phyloP scores from a whole-genome alignment of 257 asterid species.

The Echites panduratus region DNA sequence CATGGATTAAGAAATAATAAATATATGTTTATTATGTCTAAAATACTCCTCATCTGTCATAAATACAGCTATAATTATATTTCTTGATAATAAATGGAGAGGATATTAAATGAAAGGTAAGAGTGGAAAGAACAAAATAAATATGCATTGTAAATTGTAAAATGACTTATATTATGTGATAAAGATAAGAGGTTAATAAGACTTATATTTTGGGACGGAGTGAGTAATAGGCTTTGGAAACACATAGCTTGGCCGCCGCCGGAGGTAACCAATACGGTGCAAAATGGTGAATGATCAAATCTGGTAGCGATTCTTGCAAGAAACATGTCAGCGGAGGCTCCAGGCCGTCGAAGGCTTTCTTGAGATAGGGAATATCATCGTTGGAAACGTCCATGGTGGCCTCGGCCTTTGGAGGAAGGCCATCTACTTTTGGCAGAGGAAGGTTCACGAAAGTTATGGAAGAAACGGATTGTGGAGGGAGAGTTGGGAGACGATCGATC shows the following conservation, averaged over 20 bases:
- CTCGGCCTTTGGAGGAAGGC: conserved; percentile 20
- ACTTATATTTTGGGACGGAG: too few species aligned
- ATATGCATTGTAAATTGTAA: too few species aligned
- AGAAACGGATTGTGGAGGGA: conserved; percentile 18
- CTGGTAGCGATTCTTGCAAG: conserved; percentile 15
- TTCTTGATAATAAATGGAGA: too few species aligned
- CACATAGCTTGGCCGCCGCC: conserved; percentile 14
- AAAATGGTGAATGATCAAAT: conserved; percentile 27
- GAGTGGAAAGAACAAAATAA: too few species aligned
- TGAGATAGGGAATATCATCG: conserved; percentile 17
- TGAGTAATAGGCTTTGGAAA: conserved; percentile 18
- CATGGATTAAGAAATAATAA: too few species aligned
- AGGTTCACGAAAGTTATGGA: conserved; percentile 6
- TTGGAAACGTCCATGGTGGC: conserved; percentile 21
- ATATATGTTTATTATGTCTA: too few species aligned
- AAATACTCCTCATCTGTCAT: too few species aligned
- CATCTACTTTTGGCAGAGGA: conserved; percentile 11
- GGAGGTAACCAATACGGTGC: conserved; percentile 30
- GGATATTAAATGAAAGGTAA: too few species aligned
- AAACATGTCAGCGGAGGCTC: conserved; percentile 11
- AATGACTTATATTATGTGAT: too few species aligned
- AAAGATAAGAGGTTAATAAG: too few species aligned
- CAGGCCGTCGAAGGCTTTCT: conserved; percentile 21
- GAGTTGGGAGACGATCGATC: conserved; percentile 22
- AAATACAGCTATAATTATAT: too few species aligned